Evolutionary conservation across 2,329 filamentous ascomycete species (phyloP), one percentile per base, ranked within the genome.

Genomic region (Talaromyces verruculosus): DNA sequence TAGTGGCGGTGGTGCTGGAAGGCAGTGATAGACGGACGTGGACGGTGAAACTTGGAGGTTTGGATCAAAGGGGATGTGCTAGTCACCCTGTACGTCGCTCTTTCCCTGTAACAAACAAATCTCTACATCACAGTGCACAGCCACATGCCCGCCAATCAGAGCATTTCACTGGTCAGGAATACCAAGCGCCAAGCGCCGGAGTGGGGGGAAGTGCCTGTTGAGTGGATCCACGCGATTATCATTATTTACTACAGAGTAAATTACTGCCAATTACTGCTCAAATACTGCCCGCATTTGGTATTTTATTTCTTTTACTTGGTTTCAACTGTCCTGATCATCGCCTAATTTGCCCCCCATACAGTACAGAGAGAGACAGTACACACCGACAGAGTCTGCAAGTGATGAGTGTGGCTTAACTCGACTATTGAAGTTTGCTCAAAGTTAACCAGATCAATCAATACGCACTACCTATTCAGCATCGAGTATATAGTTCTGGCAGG

Each of bases 181-280:
- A 28, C 49, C 49, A 53, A 53, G 28, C 25, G 47, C 49, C 49
- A 53, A 53, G 49, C 49, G 28, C 28, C 15, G 6, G 6, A 53
- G 28, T n/a, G 49, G 49, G 28, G n/a, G 28, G 8, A 3, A 53
- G 7, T 53, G 28, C 7, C 15, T 33, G 7, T 11, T 11, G 15
- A 53, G 49, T 30, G 49, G 49, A 53, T 53, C 49, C 49, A 53
- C 49, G 49, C 49, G 49, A 53, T n/a, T 33, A 53, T 53, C 49
- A n/a, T 30, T 53, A 53, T 53, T 53, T 53, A 35, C 33, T 35
- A 3, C 33, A 1, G 30, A 4, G 22, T 22, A 5, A 28, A 28
- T 28, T 51, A 30, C 47, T 10, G 49, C 47, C 6, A 51, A 51
- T 51, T 51, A 51, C 47, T 15, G 45, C 47, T 8, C 22, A 51